Base-by-base conservation (phyloP, 2,329 filamentous ascomycete genomes). In the Trichoderma oligosporum region DNA sequence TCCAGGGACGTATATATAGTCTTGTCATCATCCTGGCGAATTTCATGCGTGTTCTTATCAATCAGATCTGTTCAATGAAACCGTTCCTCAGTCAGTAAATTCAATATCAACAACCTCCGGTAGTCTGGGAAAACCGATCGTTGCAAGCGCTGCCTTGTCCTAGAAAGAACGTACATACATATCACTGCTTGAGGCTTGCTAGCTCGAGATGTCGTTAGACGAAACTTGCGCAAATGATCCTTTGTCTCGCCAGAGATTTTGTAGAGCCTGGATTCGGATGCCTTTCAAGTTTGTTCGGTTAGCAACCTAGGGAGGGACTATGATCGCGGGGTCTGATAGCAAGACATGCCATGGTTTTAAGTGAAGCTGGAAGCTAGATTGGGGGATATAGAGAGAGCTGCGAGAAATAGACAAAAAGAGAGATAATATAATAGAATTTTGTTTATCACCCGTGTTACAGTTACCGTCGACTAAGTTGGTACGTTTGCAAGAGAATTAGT, bases 181-280 rank as follows among this genome's bases (percentile, higher is more conserved):
- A 99, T 96, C 61, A 95, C 85, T 60, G 92, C 94, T 77, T 97
- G 91, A 0, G 92, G 88, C 45, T 87, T 85, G 70, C 87, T 93
- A 52, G 91, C 86, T 63, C 94, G 81, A 31, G 92, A 97, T 2
- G 94, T 97, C 24, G 87, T 85, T 25, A 99, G 82, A 49, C 94
- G 89, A 77, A 99, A 99, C 75, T 97, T 97, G 73, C 90, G 88
- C 63, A 99, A 83, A 69, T 92, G 87, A 63, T 91, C 86, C 75
- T 88, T 94, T 44, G 91, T 96, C 75, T 94, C 90, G 62, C 85
- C 83, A 29, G 91, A 95, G 82, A 97, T 96, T 59, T 89, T 90
- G 77, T 96, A 97, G 61, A 97, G 82, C 65, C 91, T 82, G 61
- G 91, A 86, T 79, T 97, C 92, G 69, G 92, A 95, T 67, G 71